Evolutionary conservation across 805 yeast species (phyloP), one percentile per base, ranked within the genome.

Genomic region (Metschnikowia borealis): DNA sequence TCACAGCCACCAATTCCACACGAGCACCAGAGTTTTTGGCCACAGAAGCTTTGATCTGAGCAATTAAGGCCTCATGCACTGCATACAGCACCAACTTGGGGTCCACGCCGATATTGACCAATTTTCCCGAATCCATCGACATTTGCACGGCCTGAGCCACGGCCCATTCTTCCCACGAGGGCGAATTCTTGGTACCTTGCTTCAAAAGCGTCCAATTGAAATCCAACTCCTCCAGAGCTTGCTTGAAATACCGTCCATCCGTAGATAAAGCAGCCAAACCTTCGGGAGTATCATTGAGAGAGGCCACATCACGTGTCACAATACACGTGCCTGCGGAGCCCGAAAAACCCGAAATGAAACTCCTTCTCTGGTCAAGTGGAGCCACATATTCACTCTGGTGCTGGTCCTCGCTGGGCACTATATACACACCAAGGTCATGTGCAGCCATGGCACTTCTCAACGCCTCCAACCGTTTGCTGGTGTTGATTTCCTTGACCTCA

Each of bases 261-360:
- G 87, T 82, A 0, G 83, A 74, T 54, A 82, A 70, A 1, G 78
- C 80, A 29, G 82, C 79, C 46, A 69, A 59, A 2, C 84, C 84
- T 57, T 79, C 81, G n/a, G 83, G 83, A 17, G 63, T 65, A 15
- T 67, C 73, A 56, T 77, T 79, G 75, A 79, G 69, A 56, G 78
- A 76, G 8, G 71, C 67, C 39, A 79, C 63, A 57, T 80, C 84
- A 53, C 83, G 66, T 31, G 96, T 84, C 17, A 92, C 77, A n/a
- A 94, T 78, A 1, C 96, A 97, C 20, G 89, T 73, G 21, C 98
- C 99, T 2, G 97, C 96, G 44, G 92, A 84, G 0, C 98, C 99
- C 11, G 92, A 85, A 69, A 92, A 92, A 0, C 90, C 97, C 6
- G 91, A 79, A 26, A 92, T 85, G 60, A 78, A 92, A 48, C 81